A percentile compares a stretch with the other conserved stretches of the same genome.
These are phyloP conservation scores for Quercus lobata DNA, from an alignment of 331 rosid species.

Conservation along the genomic window DNA sequence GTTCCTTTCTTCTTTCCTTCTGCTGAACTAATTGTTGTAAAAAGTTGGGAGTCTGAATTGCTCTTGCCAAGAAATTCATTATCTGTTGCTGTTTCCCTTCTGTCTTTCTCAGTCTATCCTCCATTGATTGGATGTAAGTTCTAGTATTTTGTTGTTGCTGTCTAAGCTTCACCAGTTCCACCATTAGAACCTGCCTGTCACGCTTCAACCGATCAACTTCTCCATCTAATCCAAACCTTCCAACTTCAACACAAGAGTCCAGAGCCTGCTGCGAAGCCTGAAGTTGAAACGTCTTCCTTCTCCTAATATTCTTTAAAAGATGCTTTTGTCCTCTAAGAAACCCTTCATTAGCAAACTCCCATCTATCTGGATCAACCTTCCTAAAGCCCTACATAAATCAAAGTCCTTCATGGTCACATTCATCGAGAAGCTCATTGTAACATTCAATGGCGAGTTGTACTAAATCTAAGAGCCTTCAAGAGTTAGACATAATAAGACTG, in stretches of 20 bases:
- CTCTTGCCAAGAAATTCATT: constrained; percentile 73
- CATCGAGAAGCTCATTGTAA: constrained; percentile 3
- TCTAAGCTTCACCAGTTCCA: constrained; percentile 69
- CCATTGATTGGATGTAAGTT: constrained; percentile 53
- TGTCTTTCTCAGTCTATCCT: constrained; percentile 46
- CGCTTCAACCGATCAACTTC: constrained; percentile 59
- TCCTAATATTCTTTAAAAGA: constrained; percentile 63
- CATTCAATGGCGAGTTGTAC: background rate
- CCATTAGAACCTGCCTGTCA: constrained; percentile 63
- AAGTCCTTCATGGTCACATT: constrained; percentile 21
- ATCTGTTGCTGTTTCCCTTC: constrained; percentile 64
- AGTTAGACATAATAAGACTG: background rate
- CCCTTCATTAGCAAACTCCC: constrained; percentile 91
- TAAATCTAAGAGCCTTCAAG: background rate
- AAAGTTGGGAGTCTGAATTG: constrained; percentile 59
- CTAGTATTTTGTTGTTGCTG: constrained; percentile 62
- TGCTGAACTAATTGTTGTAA: constrained; percentile 46
- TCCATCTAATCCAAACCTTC: constrained; percentile 62
- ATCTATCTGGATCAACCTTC: constrained; percentile 80
- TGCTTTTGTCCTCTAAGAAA: constrained; percentile 75
- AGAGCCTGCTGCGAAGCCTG: constrained; percentile 30
- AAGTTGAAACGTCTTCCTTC: constrained; percentile 48
- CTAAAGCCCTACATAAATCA: constrained; percentile 71
- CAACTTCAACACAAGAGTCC: constrained; percentile 69
- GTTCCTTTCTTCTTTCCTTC: constrained; percentile 42